A percentile compares a stretch with the other conserved stretches of the same genome.
Evolutionary conservation across 495 filamentous ascomycete species (phyloP).

Genomic region (Melanomma pulvis-pyrius): DNA sequence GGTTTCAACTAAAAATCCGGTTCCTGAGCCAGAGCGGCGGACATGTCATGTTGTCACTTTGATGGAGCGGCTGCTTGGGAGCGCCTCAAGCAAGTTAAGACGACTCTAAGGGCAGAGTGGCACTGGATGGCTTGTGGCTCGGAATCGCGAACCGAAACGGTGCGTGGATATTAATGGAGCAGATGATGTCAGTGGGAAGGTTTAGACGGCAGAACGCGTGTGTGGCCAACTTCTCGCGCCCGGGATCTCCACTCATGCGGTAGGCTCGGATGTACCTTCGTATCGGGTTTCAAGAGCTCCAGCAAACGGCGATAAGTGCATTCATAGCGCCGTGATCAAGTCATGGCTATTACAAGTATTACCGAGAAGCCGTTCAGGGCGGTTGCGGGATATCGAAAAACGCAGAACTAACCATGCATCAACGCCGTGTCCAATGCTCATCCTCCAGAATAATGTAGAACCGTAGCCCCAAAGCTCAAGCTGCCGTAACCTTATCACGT

Average conservation of each 20-base stretch:
- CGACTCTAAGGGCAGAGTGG: no score
- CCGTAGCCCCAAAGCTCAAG: neutral
- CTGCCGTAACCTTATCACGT: slow-evolving; percentile 1
- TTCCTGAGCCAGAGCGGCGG: slow-evolving; percentile 21
- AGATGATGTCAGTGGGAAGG: slow-evolving; percentile 20
- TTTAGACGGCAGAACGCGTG: slow-evolving; percentile 10
- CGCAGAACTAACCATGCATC: neutral
- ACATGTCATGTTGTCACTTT: no score
- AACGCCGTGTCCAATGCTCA: slow-evolving; percentile 1
- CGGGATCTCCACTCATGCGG: neutral
- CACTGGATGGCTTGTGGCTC: no score
- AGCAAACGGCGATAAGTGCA: neutral
- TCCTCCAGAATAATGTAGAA: neutral
- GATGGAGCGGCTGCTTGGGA: no score
- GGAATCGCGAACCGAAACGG: neutral
- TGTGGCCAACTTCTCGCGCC: neutral
- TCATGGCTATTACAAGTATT: no score
- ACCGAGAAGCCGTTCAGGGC: slow-evolving; percentile 11
- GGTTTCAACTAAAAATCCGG: slow-evolving; percentile 29
- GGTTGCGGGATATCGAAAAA: slow-evolving; percentile 22
- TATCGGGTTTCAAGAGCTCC: neutral
- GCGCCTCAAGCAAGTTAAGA: neutral
- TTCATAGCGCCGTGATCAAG: no score
- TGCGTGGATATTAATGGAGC: neutral
- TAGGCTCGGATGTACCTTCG: neutral